Percentiles rank a stretch among this genome's conserved stretches.
These are phyloP conservation scores for Arxiozyma slooffiae DNA, from an alignment of 1,139 yeast genomes.

Conservation along the genomic window DNA sequence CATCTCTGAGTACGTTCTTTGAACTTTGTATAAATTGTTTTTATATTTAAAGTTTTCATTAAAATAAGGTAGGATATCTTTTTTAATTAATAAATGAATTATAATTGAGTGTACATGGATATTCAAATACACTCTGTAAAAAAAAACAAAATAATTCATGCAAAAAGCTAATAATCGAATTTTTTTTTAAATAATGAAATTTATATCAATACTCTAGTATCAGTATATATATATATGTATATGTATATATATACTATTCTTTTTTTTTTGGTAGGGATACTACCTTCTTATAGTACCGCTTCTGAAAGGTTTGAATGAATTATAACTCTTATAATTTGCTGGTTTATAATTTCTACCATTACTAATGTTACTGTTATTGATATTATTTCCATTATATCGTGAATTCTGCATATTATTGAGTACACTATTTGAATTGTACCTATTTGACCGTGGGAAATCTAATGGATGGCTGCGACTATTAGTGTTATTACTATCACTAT, in stretches of 20 bases:
- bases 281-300: conserved; percentile 16
- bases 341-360: conserved; percentile 1
- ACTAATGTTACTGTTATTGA: background rate
- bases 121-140: too few relatives aligned
- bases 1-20: too few relatives aligned
- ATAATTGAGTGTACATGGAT: too few relatives aligned
- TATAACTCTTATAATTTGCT: conserved; percentile 8
- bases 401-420: conserved; percentile 6
- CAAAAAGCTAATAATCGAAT: too few relatives aligned
- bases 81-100: too few relatives aligned
- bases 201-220: background rate
- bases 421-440: background rate
- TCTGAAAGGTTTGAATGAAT: conserved; percentile 16
- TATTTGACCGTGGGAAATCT: conserved; percentile 11
- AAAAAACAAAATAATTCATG: too few relatives aligned
- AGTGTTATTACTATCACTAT: conserved; percentile 3
- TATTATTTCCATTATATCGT: conserved; percentile 5
- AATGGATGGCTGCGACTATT: conserved; percentile 6
- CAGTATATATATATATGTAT: too few relatives aligned
- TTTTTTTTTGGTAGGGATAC: background rate
- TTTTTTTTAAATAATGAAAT: too few relatives aligned
- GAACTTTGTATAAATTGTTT: too few relatives aligned
- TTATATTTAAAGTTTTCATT: too few relatives aligned
- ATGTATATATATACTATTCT: too few relatives aligned
- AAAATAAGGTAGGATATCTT: too few relatives aligned